phyloP scores from a whole-genome alignment of 257 asterid genomes.

The Penstemon eatonii region DNA sequence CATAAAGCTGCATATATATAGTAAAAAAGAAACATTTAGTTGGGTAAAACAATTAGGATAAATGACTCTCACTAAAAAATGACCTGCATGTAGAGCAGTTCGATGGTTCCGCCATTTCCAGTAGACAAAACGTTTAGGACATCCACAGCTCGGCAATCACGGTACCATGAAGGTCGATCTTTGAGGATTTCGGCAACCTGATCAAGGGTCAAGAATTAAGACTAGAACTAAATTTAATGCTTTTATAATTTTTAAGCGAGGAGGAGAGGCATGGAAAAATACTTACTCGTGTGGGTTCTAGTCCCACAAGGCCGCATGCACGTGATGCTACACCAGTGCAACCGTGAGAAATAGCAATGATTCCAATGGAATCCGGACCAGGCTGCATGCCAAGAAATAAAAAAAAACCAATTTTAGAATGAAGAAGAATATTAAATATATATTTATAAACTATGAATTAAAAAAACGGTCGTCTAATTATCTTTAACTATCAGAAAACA shows the following conservation, averaged over 20 bases:
- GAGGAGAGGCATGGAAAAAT: background rate
- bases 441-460: background rate
- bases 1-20: slow-evolving; percentile 63
- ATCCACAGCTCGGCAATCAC: slow-evolving; percentile 92
- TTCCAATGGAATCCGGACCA: slow-evolving; percentile 99
- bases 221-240: background rate
- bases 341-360: slow-evolving; percentile 98
- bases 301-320: slow-evolving; percentile 96
- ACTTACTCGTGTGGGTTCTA: slow-evolving; percentile 92
- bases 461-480: background rate
- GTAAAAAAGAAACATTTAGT: background rate
- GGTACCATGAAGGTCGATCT: slow-evolving; percentile 95
- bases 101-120: slow-evolving; percentile 92
- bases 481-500: too few relatives aligned
- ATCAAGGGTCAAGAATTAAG: slow-evolving; percentile 3
- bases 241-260: background rate
- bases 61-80: background rate
- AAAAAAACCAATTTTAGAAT: background rate
- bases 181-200: slow-evolving; percentile 97
- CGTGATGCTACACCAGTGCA: slow-evolving; percentile 99
- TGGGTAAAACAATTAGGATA: background rate
- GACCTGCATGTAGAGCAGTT: slow-evolving; percentile 97
- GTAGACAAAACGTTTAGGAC: slow-evolving; percentile 87
- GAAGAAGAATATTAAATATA: background rate
- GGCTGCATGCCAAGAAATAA: slow-evolving; percentile 52